Base-by-base conservation (phyloP, 768 basidiomycete genomes). In the Boletales sp. region DNA sequence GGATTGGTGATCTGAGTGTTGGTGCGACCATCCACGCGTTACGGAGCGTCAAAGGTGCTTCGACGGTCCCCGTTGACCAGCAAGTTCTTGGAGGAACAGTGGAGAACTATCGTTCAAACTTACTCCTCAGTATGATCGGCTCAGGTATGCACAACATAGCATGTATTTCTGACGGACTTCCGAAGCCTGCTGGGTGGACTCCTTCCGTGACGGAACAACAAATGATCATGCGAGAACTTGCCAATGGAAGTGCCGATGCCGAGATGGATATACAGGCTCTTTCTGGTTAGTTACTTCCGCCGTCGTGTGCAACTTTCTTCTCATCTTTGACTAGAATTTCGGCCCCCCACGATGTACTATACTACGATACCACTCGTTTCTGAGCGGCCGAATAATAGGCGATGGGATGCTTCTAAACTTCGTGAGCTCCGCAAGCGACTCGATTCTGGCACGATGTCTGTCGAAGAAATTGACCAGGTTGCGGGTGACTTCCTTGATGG, bases 311-410 rank as follows among this genome's bases (percentile, higher is more conserved):
- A 38, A 39, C 46, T 49, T 40, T n/a, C 28, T 2, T 51, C 37
- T 50, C 15, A 51, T 50, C 69, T 46, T 46, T 46, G 13, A 37
- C 41, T 41, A 94, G 94, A 94, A 44, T 88, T 93, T 71, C 85
- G 94, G 15, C 88, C 90, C 41, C 91, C 93, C 9, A 90, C 86
- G 6, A 92, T 91, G 79, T 99, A 99, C 70, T 98, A 97, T 70
- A 92, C 94, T 18, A 87, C 90, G 31, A 96, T 99, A 50, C 96
- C 96, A 11, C 74, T 87, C 48, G 87, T 93, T 25, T 86, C 89
- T 32, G 93, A 94, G 67, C 77, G 91, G 55, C 79, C 83, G 19
- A 82, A 89, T 64, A 90, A 84, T 69, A 82, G 92, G 57, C 86
- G 90, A 40, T 94, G 91, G 86, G 96, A 99, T 67, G 89, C 94